phyloP scores from a whole-genome alignment of 345 rosid genomes.

The Gossypium herbaceum region DNA sequence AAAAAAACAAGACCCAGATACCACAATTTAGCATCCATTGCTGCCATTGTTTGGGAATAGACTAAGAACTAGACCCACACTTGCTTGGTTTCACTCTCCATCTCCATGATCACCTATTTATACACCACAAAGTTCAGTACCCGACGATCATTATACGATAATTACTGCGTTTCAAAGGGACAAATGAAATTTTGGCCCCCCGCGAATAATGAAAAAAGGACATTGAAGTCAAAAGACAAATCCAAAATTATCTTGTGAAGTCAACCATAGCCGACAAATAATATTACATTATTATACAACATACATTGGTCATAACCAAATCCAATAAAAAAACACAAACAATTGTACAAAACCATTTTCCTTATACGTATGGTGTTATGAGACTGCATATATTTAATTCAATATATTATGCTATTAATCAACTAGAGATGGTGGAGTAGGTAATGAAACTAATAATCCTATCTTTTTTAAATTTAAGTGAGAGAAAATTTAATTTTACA shows the following conservation, averaged over 20 bases:
- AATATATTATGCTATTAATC: too few species aligned
- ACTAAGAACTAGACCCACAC: too few species aligned
- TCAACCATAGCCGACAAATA: constrained; percentile 19
- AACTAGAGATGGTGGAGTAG: too few species aligned
- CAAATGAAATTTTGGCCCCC: neutral
- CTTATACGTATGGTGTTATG: too few species aligned
- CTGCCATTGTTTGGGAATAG: neutral
- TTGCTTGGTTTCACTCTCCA: neutral
- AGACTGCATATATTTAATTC: too few species aligned
- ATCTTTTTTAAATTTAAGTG: too few species aligned
- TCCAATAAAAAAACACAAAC: too few species aligned
- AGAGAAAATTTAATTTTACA: too few species aligned
- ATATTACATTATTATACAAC: neutral
- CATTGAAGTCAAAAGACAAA: constrained; percentile 25
- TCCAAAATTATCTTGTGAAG: neutral
- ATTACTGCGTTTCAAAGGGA: neutral
- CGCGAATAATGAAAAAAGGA: neutral
- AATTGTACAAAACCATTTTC: too few species aligned
- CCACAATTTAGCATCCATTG: constrained; percentile 10
- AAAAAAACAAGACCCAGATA: constrained; percentile 28
- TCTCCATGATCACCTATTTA: constrained; percentile 26
- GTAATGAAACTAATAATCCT: too few species aligned
- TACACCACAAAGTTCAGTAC: constrained; percentile 17
- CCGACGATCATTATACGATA: constrained; percentile 8
- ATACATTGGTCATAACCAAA: neutral